Base-by-base conservation (phyloP, 768 basidiomycete genomes). In the Floccularia luteovirens region DNA sequence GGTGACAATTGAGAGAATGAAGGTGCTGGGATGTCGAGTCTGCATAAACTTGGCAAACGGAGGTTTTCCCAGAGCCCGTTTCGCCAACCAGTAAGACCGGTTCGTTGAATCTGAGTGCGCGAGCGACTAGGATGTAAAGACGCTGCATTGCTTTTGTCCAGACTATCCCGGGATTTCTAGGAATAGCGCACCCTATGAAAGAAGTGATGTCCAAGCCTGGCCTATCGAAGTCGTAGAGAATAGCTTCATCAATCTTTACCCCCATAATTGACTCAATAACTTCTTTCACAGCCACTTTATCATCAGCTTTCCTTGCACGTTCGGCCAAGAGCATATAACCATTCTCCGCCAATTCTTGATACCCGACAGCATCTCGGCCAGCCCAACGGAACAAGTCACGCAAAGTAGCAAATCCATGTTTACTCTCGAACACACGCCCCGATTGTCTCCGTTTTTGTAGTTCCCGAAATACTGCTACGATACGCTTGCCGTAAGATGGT, bases 371-470 rank as follows among this genome's bases (percentile, higher is more conserved):
- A 42, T 89, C 88, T 42, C 96, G 69, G 3, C 82, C 84, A 5
- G 92, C 96, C 96, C 96, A 99, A 31, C 96, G 79, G 63, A 99
- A 99, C 13, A 99, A 66, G 56, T 99, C 96, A 28, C 96, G 88
- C 3, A 99, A 74, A 1, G 96, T 99, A 0, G 90, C 96, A 54
- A 97, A 99, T 1, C 92, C 86, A 36, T 94, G 87, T 60, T 93
- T 97, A 55, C 91, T 94, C 62, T 99, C 96, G 55, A 99, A 99
- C 25, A 99, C 87, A 20, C 96, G 79, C 25, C 86, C 76, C 0
- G 82, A 75, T 58, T 97, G 93, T 5, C 96, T 75, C 21, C 90
- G 83, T 45, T 89, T 90, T 57, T 94, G 92, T 3, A 99, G 68
- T 55, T 98, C 93, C 33, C 73, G 82, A 61, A 98, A 99, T 24